Evolutionary conservation across 2,329 filamentous ascomycete species (phyloP).

Genomic region (Fusarium camptoceras): DNA sequence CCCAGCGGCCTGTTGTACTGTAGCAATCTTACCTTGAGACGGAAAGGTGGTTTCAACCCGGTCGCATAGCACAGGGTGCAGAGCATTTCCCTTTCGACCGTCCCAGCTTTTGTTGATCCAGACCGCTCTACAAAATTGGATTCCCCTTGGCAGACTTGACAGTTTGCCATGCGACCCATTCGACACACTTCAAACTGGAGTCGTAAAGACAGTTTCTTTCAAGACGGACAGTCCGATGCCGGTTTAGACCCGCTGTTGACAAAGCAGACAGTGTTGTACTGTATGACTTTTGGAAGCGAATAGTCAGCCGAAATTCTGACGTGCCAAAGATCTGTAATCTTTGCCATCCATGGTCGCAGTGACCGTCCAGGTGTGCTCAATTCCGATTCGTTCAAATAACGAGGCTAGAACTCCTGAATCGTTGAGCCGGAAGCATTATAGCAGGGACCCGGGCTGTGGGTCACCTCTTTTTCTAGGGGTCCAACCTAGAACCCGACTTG

Average conservation of each 20-base stretch:
- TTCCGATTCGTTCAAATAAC: conserved; percentile 34
- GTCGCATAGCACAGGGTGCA: conserved; percentile 24
- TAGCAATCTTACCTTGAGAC: conserved; percentile 24
- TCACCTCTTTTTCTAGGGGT: conserved; percentile 30
- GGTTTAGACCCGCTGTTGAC: conserved; percentile 8
- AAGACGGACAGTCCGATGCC: conserved; percentile 27
- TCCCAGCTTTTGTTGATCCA: conserved; percentile 2
- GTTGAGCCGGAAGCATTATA: conserved; percentile 9
- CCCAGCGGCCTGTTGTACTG: conserved; percentile 16
- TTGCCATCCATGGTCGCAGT: conserved; percentile 24
- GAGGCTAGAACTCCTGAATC: conserved; percentile 37
- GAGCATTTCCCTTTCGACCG: conserved; percentile 22
- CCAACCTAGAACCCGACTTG: conserved; percentile 13
- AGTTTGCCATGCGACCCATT: conserved; percentile 1
- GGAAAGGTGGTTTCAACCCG: conserved; percentile 16
- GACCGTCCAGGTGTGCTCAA: not conserved
- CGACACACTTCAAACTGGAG: conserved; percentile 11
- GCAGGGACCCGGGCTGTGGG: conserved; percentile 5
- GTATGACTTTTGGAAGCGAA: not conserved
- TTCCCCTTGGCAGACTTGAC: not conserved
- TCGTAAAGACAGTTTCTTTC: conserved; percentile 11
- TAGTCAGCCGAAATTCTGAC: conserved; percentile 9
- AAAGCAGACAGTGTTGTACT: conserved; percentile 16
- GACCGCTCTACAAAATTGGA: conserved; percentile 11
- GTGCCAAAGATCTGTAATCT: conserved; percentile 20